phyloP scores from a whole-genome alignment of 257 asterid genomes.

The Coffea canephora region DNA sequence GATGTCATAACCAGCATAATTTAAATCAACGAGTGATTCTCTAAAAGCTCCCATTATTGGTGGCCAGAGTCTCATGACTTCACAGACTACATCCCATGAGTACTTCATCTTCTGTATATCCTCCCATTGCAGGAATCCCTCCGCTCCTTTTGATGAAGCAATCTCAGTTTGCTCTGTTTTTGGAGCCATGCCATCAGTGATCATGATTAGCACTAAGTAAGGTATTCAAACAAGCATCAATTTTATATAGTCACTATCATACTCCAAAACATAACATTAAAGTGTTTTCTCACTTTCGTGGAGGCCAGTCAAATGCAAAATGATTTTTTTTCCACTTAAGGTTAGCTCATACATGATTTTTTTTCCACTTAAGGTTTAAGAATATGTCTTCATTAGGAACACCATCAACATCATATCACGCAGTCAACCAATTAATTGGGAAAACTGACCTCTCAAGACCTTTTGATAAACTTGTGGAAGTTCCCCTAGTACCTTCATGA shows the following conservation, averaged over 20 bases:
- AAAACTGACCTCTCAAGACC: conserved; percentile 50
- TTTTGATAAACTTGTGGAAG: conserved; percentile 57
- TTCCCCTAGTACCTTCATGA: conserved; percentile 60
- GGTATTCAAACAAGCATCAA: neutral
- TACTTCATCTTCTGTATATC: conserved; percentile 77
- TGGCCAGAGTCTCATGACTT: conserved; percentile 50
- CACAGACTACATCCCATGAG: conserved; percentile 74
- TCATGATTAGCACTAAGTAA: neutral
- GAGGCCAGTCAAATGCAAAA: neutral
- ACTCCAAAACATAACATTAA: too few species aligned
- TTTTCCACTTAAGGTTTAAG: too few species aligned
- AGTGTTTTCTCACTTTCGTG: neutral
- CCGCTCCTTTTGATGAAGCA: conserved; percentile 40
- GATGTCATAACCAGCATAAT: conserved; percentile 59
- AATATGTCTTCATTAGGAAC: too few species aligned
- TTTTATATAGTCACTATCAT: neutral
- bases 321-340: too few species aligned
- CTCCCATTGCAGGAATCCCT: conserved; percentile 64
- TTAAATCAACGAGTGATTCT: conserved; percentile 55
- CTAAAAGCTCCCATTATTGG: conserved; percentile 63
- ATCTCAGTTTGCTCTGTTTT: conserved; percentile 62
- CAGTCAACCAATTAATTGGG: neutral
- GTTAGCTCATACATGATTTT: too few species aligned
- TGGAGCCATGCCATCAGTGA: neutral
- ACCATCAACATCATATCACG: too few species aligned